Evolutionary conservation across 805 yeast species (phyloP).

Genomic region (Brettanomyces nanus): DNA sequence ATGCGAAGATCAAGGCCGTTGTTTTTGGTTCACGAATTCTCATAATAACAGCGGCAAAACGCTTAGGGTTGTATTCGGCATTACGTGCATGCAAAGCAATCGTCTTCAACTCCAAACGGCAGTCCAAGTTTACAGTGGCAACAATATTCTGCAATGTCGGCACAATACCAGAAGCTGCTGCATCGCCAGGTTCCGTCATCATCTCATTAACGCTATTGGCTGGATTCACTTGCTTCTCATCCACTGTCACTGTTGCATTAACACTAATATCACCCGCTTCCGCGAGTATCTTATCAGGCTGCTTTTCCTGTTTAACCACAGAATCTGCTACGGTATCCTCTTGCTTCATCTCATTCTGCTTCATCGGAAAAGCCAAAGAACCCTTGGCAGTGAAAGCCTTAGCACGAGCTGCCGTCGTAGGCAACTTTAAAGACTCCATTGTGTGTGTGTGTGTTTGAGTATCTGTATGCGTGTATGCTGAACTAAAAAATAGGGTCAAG

Average conservation of each 20-base stretch:
- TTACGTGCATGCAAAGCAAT: conserved; percentile 98
- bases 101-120: conserved; percentile 91
- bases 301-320: background rate
- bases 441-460: conserved; percentile 7
- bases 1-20: conserved; percentile 94
- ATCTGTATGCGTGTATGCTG: background rate
- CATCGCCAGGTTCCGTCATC: conserved; percentile 35
- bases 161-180: conserved; percentile 87
- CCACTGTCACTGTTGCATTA: background rate
- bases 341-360: conserved; percentile 20
- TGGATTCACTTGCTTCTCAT: background rate
- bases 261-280: background rate
- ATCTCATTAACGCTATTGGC: background rate
- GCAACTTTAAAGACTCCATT: conserved; percentile 70
- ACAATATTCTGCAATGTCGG: conserved; percentile 95
- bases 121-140: conserved; percentile 94
- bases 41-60: conserved; percentile 99
- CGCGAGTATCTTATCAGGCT: background rate
- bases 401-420: conserved; percentile 73
- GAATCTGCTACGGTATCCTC: conserved; percentile 5
- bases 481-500: background rate
- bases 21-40: conserved; percentile 98
- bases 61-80: conserved; percentile 97
- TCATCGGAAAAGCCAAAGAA: conserved; percentile 51
- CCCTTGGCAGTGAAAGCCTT: conserved; percentile 62